These are phyloP conservation scores for Aspergillus sp. DNA, from an alignment of 2,329 filamentous ascomycete genomes.

Conservation along the genomic window DNA sequence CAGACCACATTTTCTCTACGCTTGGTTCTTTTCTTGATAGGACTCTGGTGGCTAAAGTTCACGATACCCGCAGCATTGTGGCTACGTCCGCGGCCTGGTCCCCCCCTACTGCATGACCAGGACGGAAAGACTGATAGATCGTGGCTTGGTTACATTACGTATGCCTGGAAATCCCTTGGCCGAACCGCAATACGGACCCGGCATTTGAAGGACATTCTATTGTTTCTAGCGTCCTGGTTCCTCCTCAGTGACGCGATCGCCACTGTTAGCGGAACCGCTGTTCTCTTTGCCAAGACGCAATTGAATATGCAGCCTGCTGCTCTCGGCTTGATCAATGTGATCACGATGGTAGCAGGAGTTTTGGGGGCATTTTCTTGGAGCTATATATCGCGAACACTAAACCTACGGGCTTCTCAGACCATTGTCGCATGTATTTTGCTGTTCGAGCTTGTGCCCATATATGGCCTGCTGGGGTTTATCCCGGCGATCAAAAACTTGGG, in stretches of 20 bases:
- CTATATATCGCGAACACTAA: slow-evolving; percentile 70
- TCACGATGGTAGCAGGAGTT: slow-evolving; percentile 82
- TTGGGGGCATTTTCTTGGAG: slow-evolving; percentile 90
- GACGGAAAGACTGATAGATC: slow-evolving; percentile 48
- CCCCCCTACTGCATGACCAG: slow-evolving; percentile 64
- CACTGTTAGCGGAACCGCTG: slow-evolving; percentile 90
- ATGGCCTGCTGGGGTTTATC: slow-evolving; percentile 86
- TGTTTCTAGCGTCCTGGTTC: slow-evolving; percentile 93
- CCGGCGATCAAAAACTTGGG: slow-evolving; percentile 76
- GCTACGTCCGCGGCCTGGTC: slow-evolving; percentile 85
- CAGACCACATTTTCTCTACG: slow-evolving; percentile 85
- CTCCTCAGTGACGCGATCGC: slow-evolving; percentile 92
- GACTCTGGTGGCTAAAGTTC: slow-evolving; percentile 91
- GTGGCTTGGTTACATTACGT: slow-evolving; percentile 74
- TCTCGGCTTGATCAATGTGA: slow-evolving; percentile 89
- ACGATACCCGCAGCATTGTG: slow-evolving; percentile 86
- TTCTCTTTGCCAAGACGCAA: slow-evolving; percentile 93
- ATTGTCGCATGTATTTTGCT: slow-evolving; percentile 89
- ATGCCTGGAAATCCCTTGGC: slow-evolving; percentile 85
- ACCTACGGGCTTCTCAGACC: slow-evolving; percentile 78
- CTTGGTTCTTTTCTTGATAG: slow-evolving; percentile 83
- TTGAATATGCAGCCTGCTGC: slow-evolving; percentile 87
- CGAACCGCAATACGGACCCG: slow-evolving; percentile 77
- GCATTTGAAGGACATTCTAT: slow-evolving; percentile 74
- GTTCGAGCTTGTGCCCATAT: slow-evolving; percentile 91